Conservation (phyloP, 495 filamentous ascomycete genomes). For the Hapsidospora chrysogenum region DNA sequence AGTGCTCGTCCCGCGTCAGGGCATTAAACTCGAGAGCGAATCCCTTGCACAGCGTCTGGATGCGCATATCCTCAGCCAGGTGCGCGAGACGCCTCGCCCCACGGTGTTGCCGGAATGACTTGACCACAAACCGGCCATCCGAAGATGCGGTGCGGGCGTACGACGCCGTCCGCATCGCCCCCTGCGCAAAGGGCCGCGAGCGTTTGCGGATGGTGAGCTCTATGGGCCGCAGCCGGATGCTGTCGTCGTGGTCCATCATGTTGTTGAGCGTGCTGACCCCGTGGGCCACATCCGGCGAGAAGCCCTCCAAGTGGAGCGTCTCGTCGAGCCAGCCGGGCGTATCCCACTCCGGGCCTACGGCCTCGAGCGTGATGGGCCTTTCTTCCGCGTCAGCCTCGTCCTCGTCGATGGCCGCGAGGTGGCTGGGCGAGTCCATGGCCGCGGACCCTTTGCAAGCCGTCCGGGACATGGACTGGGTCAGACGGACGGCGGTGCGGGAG, state of each 20-base stretch:
- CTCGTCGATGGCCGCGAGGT: conserved; percentile 7
- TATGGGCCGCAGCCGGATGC: conserved; percentile 9
- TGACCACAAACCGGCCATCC: conserved; percentile 13
- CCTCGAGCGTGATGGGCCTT: conserved; percentile 8
- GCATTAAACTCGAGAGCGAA: too few species aligned
- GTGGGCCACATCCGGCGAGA: conserved; percentile 9
- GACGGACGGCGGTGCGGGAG: conserved; percentile 13
- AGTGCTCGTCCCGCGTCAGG: too few species aligned
- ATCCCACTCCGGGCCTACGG: conserved; percentile 10
- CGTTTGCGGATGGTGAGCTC: conserved; percentile 13
- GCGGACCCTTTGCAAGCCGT: too few species aligned
- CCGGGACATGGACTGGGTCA: neutral
- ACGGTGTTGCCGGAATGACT: too few species aligned
- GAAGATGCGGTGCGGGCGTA: conserved; percentile 14
- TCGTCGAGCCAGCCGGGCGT: conserved; percentile 14
- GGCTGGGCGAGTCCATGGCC: neutral
- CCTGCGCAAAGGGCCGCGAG: conserved; percentile 15
- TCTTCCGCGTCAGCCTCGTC: conserved; percentile 5
- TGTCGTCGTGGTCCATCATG: conserved; percentile 13
- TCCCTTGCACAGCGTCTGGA: too few species aligned
- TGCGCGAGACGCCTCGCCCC: too few species aligned
- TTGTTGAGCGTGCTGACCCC: conserved; percentile 8
- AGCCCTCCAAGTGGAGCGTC: conserved; percentile 10
- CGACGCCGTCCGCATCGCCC: conserved; percentile 11
- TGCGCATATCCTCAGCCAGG: too few species aligned